Base-by-base conservation (phyloP, 352 stramenopile genomes). In the Globisporangium iwayamae region DNA sequence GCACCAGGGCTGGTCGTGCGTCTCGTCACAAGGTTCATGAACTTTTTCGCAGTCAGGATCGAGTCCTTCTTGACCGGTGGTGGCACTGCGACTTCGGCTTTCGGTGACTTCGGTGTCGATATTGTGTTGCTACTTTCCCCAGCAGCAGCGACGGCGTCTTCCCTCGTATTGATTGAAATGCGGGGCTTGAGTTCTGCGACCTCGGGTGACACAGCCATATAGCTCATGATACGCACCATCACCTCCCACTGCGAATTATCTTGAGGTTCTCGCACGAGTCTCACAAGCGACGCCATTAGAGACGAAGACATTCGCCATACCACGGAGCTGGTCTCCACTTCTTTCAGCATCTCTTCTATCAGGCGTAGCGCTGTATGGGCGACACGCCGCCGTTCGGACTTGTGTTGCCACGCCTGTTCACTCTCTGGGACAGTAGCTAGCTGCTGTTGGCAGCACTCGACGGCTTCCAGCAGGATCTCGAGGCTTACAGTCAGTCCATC, bases 341-440 rank as follows among this genome's bases (percentile, higher is more conserved):
- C 71, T 28, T 56, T 43, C 48, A 88, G 61, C 36, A 89, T 30
- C n/a, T 79, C 65, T 69, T 89, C 78, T 0, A 87, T 46, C 47
- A 82, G 14, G 18, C 66, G 2, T 18, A 82, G 67, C 4, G 64
- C 59, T 11, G 28, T 36, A 14, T 48, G 25, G 4, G 43, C 53
- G 13, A 58, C 25, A 16, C 22, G 28, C 13, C n/a, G 36, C 6
- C 6, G 45, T 8, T 60, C 50, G 16, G 63, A 65, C 3, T 56
- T 47, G 25, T 56, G 56, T 28, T 46, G 38, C 20, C 62, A 9
- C 2, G 48, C 22, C 30, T 60, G 13, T 8, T 20, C 51, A 28
- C 67, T 54, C n/a, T 38, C 14, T 25, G 13, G 14, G 13, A 28
- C 25, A 28, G 25, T 2, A 28, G 25, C 25, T 28, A 28, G 25